Base-by-base conservation (phyloP, 768 basidiomycete genomes). In the Lentinula sp. region DNA sequence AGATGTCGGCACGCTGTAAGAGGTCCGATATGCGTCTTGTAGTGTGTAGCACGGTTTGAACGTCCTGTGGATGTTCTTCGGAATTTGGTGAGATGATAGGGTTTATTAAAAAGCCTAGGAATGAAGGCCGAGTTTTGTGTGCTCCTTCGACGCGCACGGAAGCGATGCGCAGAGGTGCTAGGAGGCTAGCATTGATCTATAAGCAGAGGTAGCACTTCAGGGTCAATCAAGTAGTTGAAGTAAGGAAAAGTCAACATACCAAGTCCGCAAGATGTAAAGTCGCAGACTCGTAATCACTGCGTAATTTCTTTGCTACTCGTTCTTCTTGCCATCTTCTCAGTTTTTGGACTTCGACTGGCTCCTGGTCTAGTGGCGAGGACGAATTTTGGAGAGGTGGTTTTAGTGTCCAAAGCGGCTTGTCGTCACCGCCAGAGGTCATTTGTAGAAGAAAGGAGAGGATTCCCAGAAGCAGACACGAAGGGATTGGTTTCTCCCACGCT, bases 141-240 rank as follows among this genome's bases (percentile, higher is more conserved):
- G 92, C 87, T 59, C 94, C 94, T 65, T 90, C 84, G 13, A 98
- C 81, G 62, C 89, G 89, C 16, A 99, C 87, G 1, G 90, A 79
- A 13, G 87, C 83, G 53, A 99, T 79, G 42, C 80, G 78, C 53
- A 91, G 72, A 0, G 86, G 86, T 0, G 86, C 31, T 9, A 51
- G 50, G 15, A 60, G 48, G 16, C 50, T 60, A 28, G 11, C 1
- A 9, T 50, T 50, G 15, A 60, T 32, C 59, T 59, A n/a, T 37
- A 31, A 13, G 32, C 28, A 11, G 6, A 51, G 15, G 23, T 59
- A 23, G 39, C 31, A 59, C 6, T 2, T 60, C 10, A 40, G 42
- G 32, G 2, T 34, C 5, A 40, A 9, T 39, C 13, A 32, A 21
- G 13, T 55, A 15, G 23, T 8, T 45, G 13, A 39, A n/a, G 37